Conservation (phyloP, 2,329 filamentous ascomycete species). For the Neopestalotiopsis rosae region DNA sequence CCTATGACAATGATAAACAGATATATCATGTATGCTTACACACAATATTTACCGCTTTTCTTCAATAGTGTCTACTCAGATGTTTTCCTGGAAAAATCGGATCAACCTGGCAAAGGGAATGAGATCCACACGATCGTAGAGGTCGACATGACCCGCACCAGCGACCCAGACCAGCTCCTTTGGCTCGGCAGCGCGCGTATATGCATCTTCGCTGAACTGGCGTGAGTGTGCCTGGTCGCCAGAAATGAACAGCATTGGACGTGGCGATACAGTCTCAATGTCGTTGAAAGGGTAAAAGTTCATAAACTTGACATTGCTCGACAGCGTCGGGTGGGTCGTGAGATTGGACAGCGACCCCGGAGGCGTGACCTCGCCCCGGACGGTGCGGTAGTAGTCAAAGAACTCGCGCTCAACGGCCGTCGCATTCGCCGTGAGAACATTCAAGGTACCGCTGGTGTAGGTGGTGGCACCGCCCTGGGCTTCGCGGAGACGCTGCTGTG, state of each 20-base stretch:
- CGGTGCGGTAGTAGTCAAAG: not conserved
- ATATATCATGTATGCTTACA: no score
- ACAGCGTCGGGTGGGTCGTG: not conserved
- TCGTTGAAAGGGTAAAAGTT: slow-evolving; percentile 4
- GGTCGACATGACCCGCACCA: not conserved
- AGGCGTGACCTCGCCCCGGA: not conserved
- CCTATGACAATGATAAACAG: no score
- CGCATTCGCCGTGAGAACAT: not conserved
- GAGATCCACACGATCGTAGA: slow-evolving; percentile 6
- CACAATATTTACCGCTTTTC: no score
- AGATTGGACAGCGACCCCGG: not conserved
- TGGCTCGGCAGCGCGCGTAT: not conserved
- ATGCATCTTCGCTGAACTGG: not conserved
- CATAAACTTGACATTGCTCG: not conserved
- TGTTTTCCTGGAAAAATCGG: not conserved
- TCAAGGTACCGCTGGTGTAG: not conserved
- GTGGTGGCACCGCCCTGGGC: not conserved
- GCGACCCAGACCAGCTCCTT: not conserved
- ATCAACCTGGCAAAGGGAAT: not conserved
- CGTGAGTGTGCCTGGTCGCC: not conserved
- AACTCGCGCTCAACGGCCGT: not conserved
- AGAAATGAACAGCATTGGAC: not conserved
- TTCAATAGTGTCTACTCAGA: not conserved
- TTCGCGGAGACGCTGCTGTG: not conserved
- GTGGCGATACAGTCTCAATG: not conserved